Evolutionary conservation across 139 green algal genomes (phyloP), one percentile per base, ranked within the genome.

Genomic region (Chlamydomonas incerta): DNA sequence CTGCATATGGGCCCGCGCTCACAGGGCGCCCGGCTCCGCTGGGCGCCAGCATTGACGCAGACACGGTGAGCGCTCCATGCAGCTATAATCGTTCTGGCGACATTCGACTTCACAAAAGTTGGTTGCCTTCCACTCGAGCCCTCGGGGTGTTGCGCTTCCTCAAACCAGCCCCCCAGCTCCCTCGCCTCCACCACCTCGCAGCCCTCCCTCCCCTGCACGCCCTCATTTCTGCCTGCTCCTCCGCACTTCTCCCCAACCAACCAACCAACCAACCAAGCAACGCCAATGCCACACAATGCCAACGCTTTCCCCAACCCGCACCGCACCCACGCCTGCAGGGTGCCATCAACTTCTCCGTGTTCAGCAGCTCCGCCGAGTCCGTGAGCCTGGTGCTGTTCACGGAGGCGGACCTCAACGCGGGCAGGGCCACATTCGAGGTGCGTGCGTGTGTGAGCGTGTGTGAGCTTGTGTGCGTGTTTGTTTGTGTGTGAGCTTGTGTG

Each of bases 341-440:
- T 60, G 92, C 71, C 29, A 82, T 96, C 50, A 99, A 99, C 85
- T 98, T 99, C 90, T 94, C 96, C 0, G 3, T 99, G 2, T 92
- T 91, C 37, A 91, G 92, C 37, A 87, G 86, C 52, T 90, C 83
- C 33, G 96, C 96, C 15, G 89, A 76, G 23, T 72, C 66, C 15
- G 88, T 99, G 8, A 93, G 58, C 18, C 90, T 99, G 35, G 95
- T 95, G 57, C 88, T 99, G 34, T 99, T 98, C 92, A 96, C 88
- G 0, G 91, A 97, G 67, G 74, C 77, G 3, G 95, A 98, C 86
- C 87, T 99, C 67, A 67, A 87, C 0, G 87, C 79, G 14, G 95
- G 94, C 33, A 85, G 83, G 20, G 35, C 88, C 2, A 95, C 93
- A 2, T 47, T 91, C 29, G 94, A 70, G 63, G 29, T 70, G n/a